Percentiles rank a stretch among this genome's conserved stretches.
These are phyloP conservation scores for Linaria vulgaris DNA, from an alignment of 257 asterid species.

Conservation along the genomic window DNA sequence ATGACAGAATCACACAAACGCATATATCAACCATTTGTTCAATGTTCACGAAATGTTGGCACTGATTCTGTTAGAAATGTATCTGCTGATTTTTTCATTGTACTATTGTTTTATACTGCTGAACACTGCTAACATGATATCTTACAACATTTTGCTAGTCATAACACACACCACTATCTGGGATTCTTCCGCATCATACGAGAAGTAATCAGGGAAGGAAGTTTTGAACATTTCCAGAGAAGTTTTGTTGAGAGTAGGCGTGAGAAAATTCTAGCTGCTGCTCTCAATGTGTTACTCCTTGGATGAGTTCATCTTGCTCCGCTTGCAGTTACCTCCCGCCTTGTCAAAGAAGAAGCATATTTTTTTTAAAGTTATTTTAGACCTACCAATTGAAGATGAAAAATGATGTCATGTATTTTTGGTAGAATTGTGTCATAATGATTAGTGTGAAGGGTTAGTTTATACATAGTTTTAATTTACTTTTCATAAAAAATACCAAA, in stretches of 20 bases:
- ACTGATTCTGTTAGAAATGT: slow-evolving; percentile 85
- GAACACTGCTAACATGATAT: not conserved
- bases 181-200: slow-evolving; percentile 80
- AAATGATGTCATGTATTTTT: no score
- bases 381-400: no score
- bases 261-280: slow-evolving; percentile 35
- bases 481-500: no score
- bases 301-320: not conserved
- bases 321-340: not conserved
- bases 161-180: slow-evolving; percentile 86
- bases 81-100: slow-evolving; percentile 23
- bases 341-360: no score
- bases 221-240: slow-evolving; percentile 57
- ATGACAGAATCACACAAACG: slow-evolving; percentile 85
- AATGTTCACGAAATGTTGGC: slow-evolving; percentile 96
- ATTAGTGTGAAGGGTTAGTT: no score
- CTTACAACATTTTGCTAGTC: slow-evolving; percentile 41
- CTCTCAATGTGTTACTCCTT: slow-evolving; percentile 31
- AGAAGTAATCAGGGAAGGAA: slow-evolving; percentile 61
- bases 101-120: slow-evolving; percentile 14
- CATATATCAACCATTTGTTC: slow-evolving; percentile 87
- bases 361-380: no score
- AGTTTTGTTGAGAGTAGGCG: slow-evolving; percentile 63
- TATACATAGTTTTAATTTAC: no score
- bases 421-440: not conserved